Evolutionary conservation across 2,329 filamentous ascomycete genomes (phyloP).

Genomic region (Penicillium thymicola): DNA sequence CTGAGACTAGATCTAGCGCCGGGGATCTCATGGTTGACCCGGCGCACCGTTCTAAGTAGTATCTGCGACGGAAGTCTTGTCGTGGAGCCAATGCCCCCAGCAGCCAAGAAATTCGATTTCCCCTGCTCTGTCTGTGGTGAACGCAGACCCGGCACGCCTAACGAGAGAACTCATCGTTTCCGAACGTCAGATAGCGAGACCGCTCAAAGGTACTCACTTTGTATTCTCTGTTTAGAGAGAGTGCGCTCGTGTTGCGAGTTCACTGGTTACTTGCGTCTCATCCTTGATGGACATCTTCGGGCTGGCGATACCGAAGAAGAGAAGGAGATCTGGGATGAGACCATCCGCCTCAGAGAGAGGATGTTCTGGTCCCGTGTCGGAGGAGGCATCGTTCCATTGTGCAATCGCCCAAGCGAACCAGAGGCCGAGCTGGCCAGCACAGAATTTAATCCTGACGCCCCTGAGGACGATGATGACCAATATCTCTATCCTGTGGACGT

Average conservation of each 20-base stretch:
- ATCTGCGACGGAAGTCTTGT: conserved; percentile 82
- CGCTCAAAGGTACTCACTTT: conserved; percentile 85
- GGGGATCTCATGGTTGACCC: conserved; percentile 87
- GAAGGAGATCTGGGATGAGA: conserved; percentile 90
- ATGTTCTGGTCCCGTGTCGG: conserved; percentile 98
- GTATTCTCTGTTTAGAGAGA: conserved; percentile 78
- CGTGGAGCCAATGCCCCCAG: conserved; percentile 77
- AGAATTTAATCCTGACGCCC: conserved; percentile 1
- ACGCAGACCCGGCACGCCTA: conserved; percentile 64
- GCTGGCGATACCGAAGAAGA: conserved; percentile 80
- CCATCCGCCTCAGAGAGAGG: conserved; percentile 79
- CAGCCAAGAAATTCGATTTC: conserved; percentile 50
- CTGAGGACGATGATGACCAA: neutral
- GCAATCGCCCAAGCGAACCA: conserved; percentile 28
- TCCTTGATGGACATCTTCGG: conserved; percentile 89
- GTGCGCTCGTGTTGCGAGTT: conserved; percentile 90
- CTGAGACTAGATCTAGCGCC: conserved; percentile 85
- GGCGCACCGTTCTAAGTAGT: conserved; percentile 76
- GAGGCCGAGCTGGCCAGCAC: conserved; percentile 16
- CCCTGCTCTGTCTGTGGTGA: conserved; percentile 90
- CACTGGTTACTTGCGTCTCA: conserved; percentile 82
- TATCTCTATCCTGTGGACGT: conserved; percentile 10
- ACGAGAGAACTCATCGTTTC: conserved; percentile 82
- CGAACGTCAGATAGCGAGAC: conserved; percentile 81
- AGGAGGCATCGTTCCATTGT: conserved; percentile 77